Evolutionary conservation across 23 red algal species (phyloP).

Genomic region (Chondrus crispus): DNA sequence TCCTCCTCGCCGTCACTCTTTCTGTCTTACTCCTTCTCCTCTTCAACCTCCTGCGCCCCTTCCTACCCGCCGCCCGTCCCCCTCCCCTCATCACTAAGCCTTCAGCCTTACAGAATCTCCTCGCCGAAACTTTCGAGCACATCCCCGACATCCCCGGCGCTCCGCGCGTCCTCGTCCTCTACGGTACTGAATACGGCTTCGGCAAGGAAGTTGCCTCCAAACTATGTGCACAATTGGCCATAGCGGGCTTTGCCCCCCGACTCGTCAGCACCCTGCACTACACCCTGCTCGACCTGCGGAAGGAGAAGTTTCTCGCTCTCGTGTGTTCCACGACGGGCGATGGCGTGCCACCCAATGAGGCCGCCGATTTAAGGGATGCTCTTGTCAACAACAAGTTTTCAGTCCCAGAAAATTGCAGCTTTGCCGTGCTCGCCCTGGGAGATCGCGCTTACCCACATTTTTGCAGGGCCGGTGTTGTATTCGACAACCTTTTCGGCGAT

Average conservation of each 20-base stretch:
- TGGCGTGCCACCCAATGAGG: constrained; percentile 83
- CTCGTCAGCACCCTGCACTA: constrained; percentile 72
- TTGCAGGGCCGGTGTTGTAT: constrained; percentile 72
- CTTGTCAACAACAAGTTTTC: constrained; percentile 18
- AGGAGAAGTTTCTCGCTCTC: constrained; percentile 62
- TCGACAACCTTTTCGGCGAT: constrained; percentile 13
- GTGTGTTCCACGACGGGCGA: constrained; percentile 94
- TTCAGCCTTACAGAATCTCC: background rate
- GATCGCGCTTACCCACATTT: constrained; percentile 88
- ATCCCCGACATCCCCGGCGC: background rate
- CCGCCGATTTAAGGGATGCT: constrained; percentile 55
- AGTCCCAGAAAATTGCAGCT: constrained; percentile 6
- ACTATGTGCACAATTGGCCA: constrained; percentile 24
- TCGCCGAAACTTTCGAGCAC: background rate
- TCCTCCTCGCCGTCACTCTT: background rate
- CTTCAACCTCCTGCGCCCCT: background rate
- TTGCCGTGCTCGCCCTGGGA: constrained; percentile 84
- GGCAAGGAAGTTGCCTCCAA: constrained; percentile 72
- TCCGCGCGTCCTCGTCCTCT: constrained; percentile 68
- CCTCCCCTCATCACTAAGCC: background rate
- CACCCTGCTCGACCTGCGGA: constrained; percentile 36
- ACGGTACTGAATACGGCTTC: constrained; percentile 99
- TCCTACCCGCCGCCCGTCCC: background rate
- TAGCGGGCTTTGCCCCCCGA: background rate
- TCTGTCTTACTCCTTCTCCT: background rate